phyloP scores from a whole-genome alignment of 331 rosid genomes.

The Prunus yedoensis region DNA sequence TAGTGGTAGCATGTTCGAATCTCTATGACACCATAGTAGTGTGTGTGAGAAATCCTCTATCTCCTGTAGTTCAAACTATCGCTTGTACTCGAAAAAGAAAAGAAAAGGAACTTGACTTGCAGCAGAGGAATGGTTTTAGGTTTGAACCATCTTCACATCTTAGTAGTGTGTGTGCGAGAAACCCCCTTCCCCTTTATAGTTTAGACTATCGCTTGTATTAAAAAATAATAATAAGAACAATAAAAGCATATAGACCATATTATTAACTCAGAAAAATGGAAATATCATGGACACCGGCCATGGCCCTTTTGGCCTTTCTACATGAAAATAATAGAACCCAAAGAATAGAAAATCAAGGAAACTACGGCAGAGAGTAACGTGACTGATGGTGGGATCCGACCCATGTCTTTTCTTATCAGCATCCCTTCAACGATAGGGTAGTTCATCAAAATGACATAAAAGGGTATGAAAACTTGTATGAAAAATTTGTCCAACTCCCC shows the following conservation, averaged over 20 bases:
- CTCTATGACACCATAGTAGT: no score
- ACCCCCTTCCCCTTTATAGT: no score
- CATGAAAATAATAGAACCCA: constrained; percentile 14
- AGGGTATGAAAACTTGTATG: constrained; percentile 29
- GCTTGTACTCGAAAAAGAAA: no score
- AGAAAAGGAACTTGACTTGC: no score
- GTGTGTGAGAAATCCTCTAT: no score
- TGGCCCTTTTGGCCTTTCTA: not conserved
- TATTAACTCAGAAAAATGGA: not conserved
- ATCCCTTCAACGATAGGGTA: constrained; percentile 36
- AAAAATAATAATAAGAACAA: no score
- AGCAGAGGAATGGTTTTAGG: no score
- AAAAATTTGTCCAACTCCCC: constrained; percentile 27
- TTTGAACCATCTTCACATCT: no score
- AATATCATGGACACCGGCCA: no score
- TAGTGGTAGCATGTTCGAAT: accelerated
- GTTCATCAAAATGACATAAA: constrained; percentile 13
- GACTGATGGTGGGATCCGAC: constrained; percentile 24
- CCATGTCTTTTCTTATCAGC: constrained; percentile 32
- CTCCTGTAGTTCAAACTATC: accelerated
- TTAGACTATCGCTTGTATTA: no score
- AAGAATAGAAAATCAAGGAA: not conserved
- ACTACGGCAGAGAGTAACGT: constrained; percentile 10
- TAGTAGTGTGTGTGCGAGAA: no score
- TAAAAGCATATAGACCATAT: no score